Evolutionary conservation across 202 grass and related monocot genomes (phyloP), one percentile per base, ranked within the genome.

Genomic region (Schoenoplectus triqueter): DNA sequence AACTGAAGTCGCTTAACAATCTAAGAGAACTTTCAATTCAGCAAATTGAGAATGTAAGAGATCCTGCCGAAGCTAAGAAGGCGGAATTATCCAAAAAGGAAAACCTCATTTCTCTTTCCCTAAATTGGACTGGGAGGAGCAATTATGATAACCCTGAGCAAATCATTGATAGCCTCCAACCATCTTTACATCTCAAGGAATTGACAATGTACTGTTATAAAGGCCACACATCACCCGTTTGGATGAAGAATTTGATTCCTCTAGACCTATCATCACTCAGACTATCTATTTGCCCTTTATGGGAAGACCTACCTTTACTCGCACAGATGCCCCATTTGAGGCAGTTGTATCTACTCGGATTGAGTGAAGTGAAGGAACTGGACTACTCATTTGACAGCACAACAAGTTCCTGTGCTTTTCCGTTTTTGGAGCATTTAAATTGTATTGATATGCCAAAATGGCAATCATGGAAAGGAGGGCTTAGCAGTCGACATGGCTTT

Each of bases 251-350:
- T 68, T 69, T 69, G 39, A 39, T 1, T 60, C 31, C 64, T n/a
- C 63, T 22, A n/a, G 46, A 83, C 4, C 64, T 89, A 31, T 80
- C 84, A 45, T 82, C 52, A 10, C 21, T 92, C 51, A 60, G 13
- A 48, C 42, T 92, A 56, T 81, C 51, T 52, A 78, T 65, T 48
- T 92, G 87, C n/a, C 80, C 47, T 68, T 39, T 11, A 19, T 91
- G 88, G 88, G 67, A 80, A 60, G 8, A 61, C 3, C 86, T 93
- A 64, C 91, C 91, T 65, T 76, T 81, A 52, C 76, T 93, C 40
- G 88, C 72, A 9, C 77, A 89, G 46, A 80, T 91, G 39, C 57
- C 73, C 6, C 49, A 4, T 13, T 63, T 91, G 11, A 86, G 52
- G 15, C 5, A 82, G 1, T 74, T 93, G 5, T 78, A 73, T 59